Evolutionary conservation across 2,329 filamentous ascomycete genomes (phyloP), one percentile per base, ranked within the genome.

Genomic region (Calonectria pseudoreteaudii): DNA sequence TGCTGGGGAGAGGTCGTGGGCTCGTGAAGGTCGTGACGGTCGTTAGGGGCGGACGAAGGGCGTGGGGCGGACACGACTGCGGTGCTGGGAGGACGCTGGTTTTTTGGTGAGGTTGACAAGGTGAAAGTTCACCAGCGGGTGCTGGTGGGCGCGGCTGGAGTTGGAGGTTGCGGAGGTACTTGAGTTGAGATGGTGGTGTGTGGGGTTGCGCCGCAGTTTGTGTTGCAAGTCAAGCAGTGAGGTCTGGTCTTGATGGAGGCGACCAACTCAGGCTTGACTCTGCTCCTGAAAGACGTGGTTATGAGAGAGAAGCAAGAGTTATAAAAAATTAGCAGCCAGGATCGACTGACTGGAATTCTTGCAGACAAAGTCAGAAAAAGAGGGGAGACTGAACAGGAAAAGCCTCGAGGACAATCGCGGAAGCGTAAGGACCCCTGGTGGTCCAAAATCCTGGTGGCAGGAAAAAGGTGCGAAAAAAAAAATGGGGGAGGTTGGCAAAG

Each of bases 11-110:
- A 76, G 74, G 84, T 82, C 81, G 85, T 85, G 80, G 85, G 83
- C 81, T 88, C 88, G 88, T 90, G 82, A 84, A 80, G 84, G 82
- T 90, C 88, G 90, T 90, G 85, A 88, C 86, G 86, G 88, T 90
- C 88, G 86, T 89, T 82, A 89, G 82, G 82, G 78, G 81, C 80
- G 60, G 82, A 80, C 65, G 82, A 80, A 76, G 84, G 80, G 71
- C 80, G 85, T 83, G 82, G 83, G 82, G 82, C 84, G 79, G 86
- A 86, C 87, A 87, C 86, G 82, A 86, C 86, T 85, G 86, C 86
- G 84, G 84, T 83, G 74, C 73, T 74, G 70, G 68, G 77, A 65
- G 79, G 76, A 52, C 76, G 30, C 28, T 28, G 72, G 67, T 73
- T 77, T 74, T 70, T 70, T 28, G 81, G 74, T 80, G 81, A 80